Evolutionary conservation across 2,329 filamentous ascomycete species (phyloP).

Genomic region (Colletotrichum falcatum): DNA sequence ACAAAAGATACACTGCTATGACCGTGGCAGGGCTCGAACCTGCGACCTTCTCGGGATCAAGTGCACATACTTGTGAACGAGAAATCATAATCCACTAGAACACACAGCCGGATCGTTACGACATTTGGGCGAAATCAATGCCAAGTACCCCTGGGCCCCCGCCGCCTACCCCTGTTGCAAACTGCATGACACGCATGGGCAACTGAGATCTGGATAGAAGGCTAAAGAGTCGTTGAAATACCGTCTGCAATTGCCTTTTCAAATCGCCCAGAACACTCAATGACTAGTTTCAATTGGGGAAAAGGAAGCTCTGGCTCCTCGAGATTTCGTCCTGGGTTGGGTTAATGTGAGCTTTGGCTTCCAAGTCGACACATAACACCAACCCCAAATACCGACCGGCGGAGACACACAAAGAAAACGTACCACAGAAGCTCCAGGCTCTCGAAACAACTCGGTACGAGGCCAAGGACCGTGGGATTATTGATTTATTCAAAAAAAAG

Average conservation of each 20-base stretch:
- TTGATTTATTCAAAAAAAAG: too few relatives aligned
- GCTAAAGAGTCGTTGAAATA: too few relatives aligned
- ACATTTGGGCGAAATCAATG: accelerated
- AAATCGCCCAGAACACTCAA: too few relatives aligned
- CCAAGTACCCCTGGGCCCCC: too few relatives aligned
- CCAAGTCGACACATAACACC: constrained; percentile 4
- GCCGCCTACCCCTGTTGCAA: too few relatives aligned
- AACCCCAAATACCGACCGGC: background rate
- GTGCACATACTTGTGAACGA: constrained; percentile 28
- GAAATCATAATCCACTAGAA: constrained; percentile 42
- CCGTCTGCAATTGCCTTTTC: background rate
- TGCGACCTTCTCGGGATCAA: constrained; percentile 39
- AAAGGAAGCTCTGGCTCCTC: too few relatives aligned
- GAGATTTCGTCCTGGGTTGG: background rate
- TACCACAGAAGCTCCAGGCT: accelerated
- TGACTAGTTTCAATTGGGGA: background rate
- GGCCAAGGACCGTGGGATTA: accelerated
- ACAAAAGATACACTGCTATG: background rate
- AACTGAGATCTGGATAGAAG: too few relatives aligned
- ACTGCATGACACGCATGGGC: too few relatives aligned
- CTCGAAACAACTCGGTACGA: background rate
- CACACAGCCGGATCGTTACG: constrained; percentile 33
- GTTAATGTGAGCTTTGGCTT: background rate
- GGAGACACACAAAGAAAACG: background rate
- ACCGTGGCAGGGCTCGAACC: constrained; percentile 42